These are phyloP conservation scores for Hypomyces rosellus DNA, from an alignment of 2,329 filamentous ascomycete genomes.

Conservation along the genomic window DNA sequence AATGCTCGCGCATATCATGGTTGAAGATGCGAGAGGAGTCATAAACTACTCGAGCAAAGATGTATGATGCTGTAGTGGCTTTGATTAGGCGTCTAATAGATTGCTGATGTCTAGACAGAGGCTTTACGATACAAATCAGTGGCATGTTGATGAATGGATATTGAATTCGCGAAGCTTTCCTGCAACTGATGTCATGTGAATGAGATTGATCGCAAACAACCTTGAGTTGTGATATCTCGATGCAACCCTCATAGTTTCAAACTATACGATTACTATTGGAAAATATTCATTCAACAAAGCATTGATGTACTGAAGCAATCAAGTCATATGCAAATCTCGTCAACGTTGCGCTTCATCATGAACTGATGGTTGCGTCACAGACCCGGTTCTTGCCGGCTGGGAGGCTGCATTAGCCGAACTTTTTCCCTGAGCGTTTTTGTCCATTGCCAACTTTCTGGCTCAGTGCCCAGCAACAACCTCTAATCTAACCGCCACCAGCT, in stretches of 20 bases:
- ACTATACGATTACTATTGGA: too few species aligned
- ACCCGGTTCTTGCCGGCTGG: constrained; percentile 30
- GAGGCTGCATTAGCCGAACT: constrained; percentile 37
- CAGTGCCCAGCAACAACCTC: constrained; percentile 18
- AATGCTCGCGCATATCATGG: neutral
- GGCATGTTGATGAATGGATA: too few species aligned
- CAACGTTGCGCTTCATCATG: too few species aligned
- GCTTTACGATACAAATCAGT: neutral
- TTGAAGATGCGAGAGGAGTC: constrained; percentile 3
- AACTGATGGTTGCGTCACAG: constrained; percentile 23
- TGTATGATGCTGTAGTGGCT: constrained; percentile 10
- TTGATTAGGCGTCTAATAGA: constrained; percentile 22
- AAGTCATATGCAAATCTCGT: too few species aligned
- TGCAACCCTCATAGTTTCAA: too few species aligned
- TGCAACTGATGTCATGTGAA: neutral
- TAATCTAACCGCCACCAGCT: constrained; percentile 28
- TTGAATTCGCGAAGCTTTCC: too few species aligned
- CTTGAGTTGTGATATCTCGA: too few species aligned
- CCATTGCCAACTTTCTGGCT: constrained; percentile 20
- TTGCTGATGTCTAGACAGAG: constrained; percentile 17
- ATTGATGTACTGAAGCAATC: too few species aligned
- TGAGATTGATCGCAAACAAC: neutral
- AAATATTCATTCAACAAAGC: too few species aligned
- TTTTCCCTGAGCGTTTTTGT: constrained; percentile 40
- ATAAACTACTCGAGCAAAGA: constrained; percentile 5